Percentiles rank a stretch among this genome's conserved stretches.
Evolutionary conservation across 176 grass and related monocot species (phyloP).

Genomic region (Calamus simplicifolius): DNA sequence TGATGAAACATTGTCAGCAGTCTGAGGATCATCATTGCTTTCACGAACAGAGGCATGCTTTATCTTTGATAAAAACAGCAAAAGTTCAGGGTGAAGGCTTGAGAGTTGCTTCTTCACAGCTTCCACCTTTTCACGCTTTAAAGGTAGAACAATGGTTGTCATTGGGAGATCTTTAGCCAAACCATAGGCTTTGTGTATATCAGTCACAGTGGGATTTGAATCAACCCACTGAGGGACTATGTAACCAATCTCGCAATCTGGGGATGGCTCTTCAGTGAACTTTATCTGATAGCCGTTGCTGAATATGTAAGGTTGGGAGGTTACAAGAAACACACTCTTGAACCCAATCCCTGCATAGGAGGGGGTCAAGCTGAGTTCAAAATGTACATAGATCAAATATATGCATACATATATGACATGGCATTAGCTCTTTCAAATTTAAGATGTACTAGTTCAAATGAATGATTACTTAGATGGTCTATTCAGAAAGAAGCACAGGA

Average conservation of each 20-base stretch:
- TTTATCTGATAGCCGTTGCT: constrained; percentile 85
- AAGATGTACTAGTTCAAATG: too few species aligned
- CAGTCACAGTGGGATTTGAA: constrained; percentile 32
- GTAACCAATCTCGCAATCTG: constrained; percentile 67
- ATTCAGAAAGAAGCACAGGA: too few species aligned
- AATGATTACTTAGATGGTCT: too few species aligned
- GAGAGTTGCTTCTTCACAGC: constrained; percentile 65
- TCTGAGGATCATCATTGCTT: constrained; percentile 9
- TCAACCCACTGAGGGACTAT: constrained; percentile 83
- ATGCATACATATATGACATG: too few species aligned
- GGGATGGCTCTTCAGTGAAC: constrained; percentile 53
- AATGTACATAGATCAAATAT: too few species aligned
- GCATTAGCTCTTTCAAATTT: too few species aligned
- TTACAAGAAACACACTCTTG: constrained; percentile 69
- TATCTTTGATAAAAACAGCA: constrained; percentile 70
- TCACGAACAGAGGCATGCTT: constrained; percentile 39
- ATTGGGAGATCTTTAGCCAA: constrained; percentile 38
- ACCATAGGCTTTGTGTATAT: constrained; percentile 44
- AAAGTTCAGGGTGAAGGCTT: constrained; percentile 60
- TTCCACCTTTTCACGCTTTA: constrained; percentile 46
- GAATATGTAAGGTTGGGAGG: constrained; percentile 59
- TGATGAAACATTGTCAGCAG: too few species aligned
- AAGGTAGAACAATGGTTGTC: constrained; percentile 58
- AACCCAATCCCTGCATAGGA: constrained; percentile 59
- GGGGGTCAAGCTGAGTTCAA: too few species aligned